phyloP scores from a whole-genome alignment of 805 yeast species.

The Candida multigemmis region DNA sequence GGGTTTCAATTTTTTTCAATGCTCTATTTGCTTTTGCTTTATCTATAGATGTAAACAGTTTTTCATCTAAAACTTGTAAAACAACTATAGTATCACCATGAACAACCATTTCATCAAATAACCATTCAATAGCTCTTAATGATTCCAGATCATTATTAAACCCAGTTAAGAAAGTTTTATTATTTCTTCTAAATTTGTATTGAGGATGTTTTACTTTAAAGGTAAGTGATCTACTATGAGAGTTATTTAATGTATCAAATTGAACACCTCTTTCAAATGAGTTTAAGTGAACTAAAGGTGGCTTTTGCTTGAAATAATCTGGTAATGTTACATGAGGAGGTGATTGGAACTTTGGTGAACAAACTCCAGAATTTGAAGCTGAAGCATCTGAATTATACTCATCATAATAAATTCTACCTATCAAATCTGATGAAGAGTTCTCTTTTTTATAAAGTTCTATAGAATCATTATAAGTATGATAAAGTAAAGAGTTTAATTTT shows the following conservation, averaged over 20 bases:
- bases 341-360: constrained; percentile 1
- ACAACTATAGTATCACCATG: constrained; percentile 35
- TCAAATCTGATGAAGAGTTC: constrained; percentile 27
- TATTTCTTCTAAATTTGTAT: constrained; percentile 34
- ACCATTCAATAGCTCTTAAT: constrained; percentile 32
- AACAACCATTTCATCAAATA: constrained; percentile 33
- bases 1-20: constrained; percentile 19
- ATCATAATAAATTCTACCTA: constrained; percentile 34
- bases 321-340: constrained; percentile 4
- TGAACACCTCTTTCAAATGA: constrained; percentile 31
- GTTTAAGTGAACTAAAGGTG: constrained; percentile 7
- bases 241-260: constrained; percentile 27
- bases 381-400: constrained; percentile 26
- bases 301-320: constrained; percentile 5
- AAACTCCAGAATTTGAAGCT: constrained; percentile 1
- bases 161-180: constrained; percentile 32
- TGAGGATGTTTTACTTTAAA: constrained; percentile 33
- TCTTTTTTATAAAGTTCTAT: constrained; percentile 28
- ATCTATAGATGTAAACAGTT: constrained; percentile 17
- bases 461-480: constrained; percentile 28
- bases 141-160: constrained; percentile 29
- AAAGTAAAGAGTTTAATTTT: constrained; percentile 26
- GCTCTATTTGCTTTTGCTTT: constrained; percentile 16
- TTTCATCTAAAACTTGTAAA: constrained; percentile 32
- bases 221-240: constrained; percentile 25